Conservation (phyloP, 2,329 filamentous ascomycete species). For the Moelleriella libera region DNA sequence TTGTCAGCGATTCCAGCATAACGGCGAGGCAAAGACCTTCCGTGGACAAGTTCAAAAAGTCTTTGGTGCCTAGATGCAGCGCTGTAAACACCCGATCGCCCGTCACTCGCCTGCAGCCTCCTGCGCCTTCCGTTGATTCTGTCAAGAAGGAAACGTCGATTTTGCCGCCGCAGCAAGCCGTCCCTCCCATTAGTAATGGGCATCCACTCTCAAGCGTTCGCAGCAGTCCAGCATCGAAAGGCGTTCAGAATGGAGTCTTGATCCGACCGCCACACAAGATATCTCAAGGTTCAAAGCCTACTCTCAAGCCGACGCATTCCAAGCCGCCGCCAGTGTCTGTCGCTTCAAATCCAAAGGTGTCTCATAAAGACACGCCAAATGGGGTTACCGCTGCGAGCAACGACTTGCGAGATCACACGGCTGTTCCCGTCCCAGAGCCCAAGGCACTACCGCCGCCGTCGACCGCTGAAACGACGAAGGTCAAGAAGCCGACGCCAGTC, state of each 20-base stretch:
- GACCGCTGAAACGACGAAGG: background rate
- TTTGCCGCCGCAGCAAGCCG: slow-evolving; percentile 5
- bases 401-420: background rate
- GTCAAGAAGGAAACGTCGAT: slow-evolving; percentile 4
- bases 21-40: slow-evolving; percentile 31
- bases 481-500: background rate
- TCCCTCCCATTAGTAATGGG: background rate
- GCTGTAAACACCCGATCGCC: slow-evolving; percentile 3
- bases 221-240: slow-evolving; percentile 5
- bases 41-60: slow-evolving; percentile 27
- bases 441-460: background rate
- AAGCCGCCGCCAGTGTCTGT: background rate
- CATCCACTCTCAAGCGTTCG: background rate
- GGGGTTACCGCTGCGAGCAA: background rate
- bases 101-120: background rate
- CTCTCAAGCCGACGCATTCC: slow-evolving; percentile 3
- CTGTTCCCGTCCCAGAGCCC: background rate
- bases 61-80: slow-evolving; percentile 10
- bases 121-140: background rate
- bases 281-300: background rate
- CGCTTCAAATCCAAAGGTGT: background rate
- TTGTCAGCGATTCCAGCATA: slow-evolving; percentile 37
- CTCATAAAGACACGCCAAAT: background rate
- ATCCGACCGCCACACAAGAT: background rate
- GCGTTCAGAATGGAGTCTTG: slow-evolving; percentile 1